Evolutionary conservation across 306 rosid species (phyloP).

Genomic region (Cucumis melo): DNA sequence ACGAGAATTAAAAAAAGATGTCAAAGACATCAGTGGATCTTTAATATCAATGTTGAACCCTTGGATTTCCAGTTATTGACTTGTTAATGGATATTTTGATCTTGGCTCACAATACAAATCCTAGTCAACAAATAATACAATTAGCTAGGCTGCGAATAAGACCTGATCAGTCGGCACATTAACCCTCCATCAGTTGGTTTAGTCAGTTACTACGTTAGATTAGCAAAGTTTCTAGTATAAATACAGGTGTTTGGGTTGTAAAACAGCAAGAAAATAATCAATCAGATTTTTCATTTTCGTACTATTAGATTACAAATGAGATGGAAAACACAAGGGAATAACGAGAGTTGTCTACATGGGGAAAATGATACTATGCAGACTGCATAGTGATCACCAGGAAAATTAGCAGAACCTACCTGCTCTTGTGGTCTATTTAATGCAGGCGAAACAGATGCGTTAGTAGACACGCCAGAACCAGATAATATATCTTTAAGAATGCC

Average conservation of each 20-base stretch:
- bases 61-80: too few species aligned
- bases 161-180: neutral
- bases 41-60: too few species aligned
- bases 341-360: neutral
- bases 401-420: slow-evolving; percentile 43
- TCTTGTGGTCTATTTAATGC: slow-evolving; percentile 84
- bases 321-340: neutral
- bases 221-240: neutral
- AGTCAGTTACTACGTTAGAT: neutral
- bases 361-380: neutral
- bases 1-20: too few species aligned
- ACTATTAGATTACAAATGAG: neutral
- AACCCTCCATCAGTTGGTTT: neutral
- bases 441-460: slow-evolving; percentile 73
- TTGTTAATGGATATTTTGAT: too few species aligned
- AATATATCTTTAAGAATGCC: slow-evolving; percentile 86
- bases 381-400: slow-evolving; percentile 3
- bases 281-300: neutral
- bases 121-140: neutral
- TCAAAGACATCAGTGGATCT: too few species aligned
- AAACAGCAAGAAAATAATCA: neutral
- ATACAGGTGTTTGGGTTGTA: neutral
- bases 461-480: slow-evolving; percentile 73
- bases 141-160: neutral
- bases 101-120: neutral